phyloP scores from a whole-genome alignment of 169 alveolate species.

The Gregarina niphandrodes region DNA sequence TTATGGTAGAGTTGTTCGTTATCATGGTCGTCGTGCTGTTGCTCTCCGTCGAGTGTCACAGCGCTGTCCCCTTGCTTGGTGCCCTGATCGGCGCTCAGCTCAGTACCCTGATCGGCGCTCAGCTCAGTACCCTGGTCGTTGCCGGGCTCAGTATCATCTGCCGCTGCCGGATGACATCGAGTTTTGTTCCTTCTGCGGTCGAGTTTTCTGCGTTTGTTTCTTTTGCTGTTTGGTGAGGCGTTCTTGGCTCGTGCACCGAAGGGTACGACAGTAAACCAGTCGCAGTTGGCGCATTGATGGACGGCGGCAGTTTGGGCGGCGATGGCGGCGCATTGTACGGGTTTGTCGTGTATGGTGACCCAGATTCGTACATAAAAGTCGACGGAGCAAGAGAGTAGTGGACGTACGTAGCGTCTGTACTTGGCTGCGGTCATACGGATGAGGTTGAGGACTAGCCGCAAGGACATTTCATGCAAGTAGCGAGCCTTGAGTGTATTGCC shows the following conservation, averaged over 20 bases:
- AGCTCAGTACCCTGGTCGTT: too few relatives aligned
- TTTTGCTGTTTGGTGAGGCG: too few relatives aligned
- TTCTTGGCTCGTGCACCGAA: background rate
- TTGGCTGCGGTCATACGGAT: constrained; percentile 44
- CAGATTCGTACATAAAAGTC: constrained; percentile 60
- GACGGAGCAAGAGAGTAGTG: constrained; percentile 49
- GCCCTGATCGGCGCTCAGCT: too few relatives aligned
- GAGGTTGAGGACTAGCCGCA: constrained; percentile 39
- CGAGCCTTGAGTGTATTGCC: constrained; percentile 48
- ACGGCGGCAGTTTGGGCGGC: constrained; percentile 15
- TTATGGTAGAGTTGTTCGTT: too few relatives aligned
- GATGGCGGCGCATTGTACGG: constrained; percentile 15
- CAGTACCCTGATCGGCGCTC: too few relatives aligned
- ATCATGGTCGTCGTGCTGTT: too few relatives aligned
- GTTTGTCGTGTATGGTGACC: constrained; percentile 14
- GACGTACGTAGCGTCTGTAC: constrained; percentile 41
- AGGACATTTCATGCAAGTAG: constrained; percentile 59
- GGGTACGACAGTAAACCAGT: background rate
- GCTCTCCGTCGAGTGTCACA: too few relatives aligned
- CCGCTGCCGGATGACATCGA: too few relatives aligned
- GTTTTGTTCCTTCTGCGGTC: too few relatives aligned
- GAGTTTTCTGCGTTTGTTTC: too few relatives aligned
- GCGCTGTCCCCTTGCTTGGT: too few relatives aligned
- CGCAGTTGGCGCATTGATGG: background rate
- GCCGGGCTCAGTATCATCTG: too few relatives aligned